Evolutionary conservation across 305 asterid genomes (phyloP).

Genomic region (Fraxinus velutina): DNA sequence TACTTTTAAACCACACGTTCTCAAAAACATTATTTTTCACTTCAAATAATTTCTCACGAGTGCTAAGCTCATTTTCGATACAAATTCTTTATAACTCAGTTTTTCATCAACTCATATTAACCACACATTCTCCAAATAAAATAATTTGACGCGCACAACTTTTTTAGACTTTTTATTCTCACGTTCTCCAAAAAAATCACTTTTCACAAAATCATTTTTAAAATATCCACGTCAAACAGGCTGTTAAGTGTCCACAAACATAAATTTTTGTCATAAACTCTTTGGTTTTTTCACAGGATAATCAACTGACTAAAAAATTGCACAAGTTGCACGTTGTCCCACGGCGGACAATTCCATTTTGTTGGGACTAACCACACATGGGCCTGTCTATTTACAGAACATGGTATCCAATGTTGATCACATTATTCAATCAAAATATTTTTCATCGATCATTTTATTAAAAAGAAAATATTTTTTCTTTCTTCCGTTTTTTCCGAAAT

Average conservation of each 20-base stretch:
- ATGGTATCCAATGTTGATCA: conserved; percentile 3
- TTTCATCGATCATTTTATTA: neutral
- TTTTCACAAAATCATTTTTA: neutral
- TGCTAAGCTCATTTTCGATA: neutral
- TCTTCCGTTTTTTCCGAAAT: neutral
- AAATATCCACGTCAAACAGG: neutral
- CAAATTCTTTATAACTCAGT: neutral
- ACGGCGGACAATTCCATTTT: neutral
- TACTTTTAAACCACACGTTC: neutral
- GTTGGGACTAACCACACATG: conserved; percentile 8
- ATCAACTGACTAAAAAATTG: neutral
- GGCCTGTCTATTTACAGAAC: neutral
- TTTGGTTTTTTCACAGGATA: neutral
- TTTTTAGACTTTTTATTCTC: neutral
- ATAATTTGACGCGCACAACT: neutral
- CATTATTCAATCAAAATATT: neutral
- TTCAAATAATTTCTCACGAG: neutral
- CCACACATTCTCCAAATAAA: neutral
- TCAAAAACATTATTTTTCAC: neutral
- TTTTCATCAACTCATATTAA: neutral
- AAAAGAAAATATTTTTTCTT: neutral
- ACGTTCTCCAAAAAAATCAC: neutral
- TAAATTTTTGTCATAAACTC: neutral
- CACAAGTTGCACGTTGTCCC: neutral
- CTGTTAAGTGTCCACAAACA: neutral